Conservation (phyloP, 108 stramenopile species). For the Cyclotella kingstonii region DNA sequence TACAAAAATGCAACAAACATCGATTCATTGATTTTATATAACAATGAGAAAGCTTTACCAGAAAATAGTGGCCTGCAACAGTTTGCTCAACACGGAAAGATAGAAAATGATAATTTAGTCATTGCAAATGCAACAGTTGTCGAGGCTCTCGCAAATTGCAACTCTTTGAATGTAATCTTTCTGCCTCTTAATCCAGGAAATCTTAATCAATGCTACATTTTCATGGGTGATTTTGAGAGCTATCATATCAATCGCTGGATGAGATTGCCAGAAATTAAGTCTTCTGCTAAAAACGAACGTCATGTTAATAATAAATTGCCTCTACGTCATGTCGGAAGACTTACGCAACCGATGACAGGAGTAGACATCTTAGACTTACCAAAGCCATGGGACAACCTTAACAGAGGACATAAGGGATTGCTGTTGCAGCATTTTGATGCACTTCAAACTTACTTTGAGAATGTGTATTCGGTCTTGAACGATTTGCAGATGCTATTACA, state of each 20-base stretch:
- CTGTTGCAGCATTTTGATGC: constrained; percentile 39
- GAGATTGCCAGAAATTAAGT: constrained; percentile 24
- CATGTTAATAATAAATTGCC: constrained; percentile 21
- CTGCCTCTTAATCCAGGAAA: constrained; percentile 5
- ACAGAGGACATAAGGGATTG: constrained; percentile 21
- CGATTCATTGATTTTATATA: constrained; percentile 32
- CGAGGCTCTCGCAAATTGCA: constrained; percentile 35
- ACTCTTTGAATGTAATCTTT: constrained; percentile 39
- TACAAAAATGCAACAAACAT: constrained; percentile 4
- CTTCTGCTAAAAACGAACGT: constrained; percentile 14
- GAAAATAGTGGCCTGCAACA: constrained; percentile 3
- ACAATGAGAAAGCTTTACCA: constrained; percentile 8
- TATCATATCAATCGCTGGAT: constrained; percentile 52
- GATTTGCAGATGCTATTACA: constrained; percentile 25
- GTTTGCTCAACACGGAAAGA: constrained; percentile 12
- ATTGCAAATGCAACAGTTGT: constrained; percentile 28
- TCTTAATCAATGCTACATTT: constrained; percentile 21
- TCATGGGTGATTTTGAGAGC: constrained; percentile 38
- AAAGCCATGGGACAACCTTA: constrained; percentile 17
- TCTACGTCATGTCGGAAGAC: constrained; percentile 36
- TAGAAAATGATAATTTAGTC: not conserved
- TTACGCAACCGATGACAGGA: constrained; percentile 28
- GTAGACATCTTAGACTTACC: constrained; percentile 31
- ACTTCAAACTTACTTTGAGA: constrained; percentile 33
- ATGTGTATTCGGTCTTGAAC: constrained; percentile 31